These are phyloP conservation scores for Neocallimastix lanati DNA, from an alignment of 192 early-diverging fungal species.

Conservation along the genomic window DNA sequence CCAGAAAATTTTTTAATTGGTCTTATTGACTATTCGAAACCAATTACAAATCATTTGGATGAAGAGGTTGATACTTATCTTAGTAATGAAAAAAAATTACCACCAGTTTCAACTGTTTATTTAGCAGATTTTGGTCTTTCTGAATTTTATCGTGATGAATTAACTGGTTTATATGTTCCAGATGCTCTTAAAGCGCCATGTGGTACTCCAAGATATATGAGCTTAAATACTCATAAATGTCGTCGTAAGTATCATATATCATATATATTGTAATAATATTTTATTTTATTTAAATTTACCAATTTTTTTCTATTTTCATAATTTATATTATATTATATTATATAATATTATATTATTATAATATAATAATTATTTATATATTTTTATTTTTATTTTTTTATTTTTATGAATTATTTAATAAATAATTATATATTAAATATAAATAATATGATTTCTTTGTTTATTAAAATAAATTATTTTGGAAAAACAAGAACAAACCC, in stretches of 20 bases:
- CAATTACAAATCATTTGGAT: not conserved
- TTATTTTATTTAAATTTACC: too few species aligned
- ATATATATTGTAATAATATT: too few species aligned
- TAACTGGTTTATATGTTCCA: not conserved
- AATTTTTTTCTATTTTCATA: too few species aligned
- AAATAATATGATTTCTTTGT: too few species aligned
- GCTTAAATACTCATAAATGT: not conserved
- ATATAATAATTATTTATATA: too few species aligned
- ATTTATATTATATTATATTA: too few species aligned
- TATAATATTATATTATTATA: too few species aligned
- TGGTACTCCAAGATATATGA: not conserved
- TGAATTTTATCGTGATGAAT: not conserved
- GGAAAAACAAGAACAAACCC: not conserved
- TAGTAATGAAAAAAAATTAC: not conserved
- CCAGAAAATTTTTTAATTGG: not conserved
- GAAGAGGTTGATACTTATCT: not conserved
- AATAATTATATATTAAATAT: too few species aligned
- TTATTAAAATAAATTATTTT: too few species aligned
- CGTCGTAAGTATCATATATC: not conserved
- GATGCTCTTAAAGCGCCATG: not conserved
- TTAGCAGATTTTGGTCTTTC: not conserved
- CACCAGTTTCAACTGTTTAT: not conserved
- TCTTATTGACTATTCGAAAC: not conserved
- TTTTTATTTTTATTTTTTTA: too few species aligned
- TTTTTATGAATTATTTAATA: too few species aligned